A percentile compares a stretch with the other conserved stretches of the same genome.
These are phyloP conservation scores for Cucurbita pepo DNA, from an alignment of 306 rosid genomes.

Conservation along the genomic window DNA sequence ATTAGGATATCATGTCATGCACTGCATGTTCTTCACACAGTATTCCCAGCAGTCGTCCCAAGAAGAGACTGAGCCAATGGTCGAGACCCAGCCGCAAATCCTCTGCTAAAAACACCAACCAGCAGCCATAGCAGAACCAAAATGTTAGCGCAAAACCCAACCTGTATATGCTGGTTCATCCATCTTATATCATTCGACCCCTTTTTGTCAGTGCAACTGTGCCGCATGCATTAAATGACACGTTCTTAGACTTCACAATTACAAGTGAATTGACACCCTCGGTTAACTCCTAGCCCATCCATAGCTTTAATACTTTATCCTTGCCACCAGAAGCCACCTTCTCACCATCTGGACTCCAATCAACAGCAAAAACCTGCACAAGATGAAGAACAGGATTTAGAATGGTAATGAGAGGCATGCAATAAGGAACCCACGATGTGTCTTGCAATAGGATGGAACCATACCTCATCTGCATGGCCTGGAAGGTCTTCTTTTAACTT, in stretches of 20 bases:
- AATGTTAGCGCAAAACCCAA: neutral
- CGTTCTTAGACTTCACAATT: neutral
- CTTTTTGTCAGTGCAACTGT: neutral
- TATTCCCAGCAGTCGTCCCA: neutral
- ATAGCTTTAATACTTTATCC: slow-evolving; percentile 81
- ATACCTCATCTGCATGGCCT: slow-evolving; percentile 91
- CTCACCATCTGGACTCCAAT: slow-evolving; percentile 98
- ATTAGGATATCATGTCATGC: neutral
- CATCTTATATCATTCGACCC: neutral
- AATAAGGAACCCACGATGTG: neutral
- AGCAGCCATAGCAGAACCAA: neutral
- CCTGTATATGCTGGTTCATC: neutral
- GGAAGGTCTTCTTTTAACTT: slow-evolving; percentile 93
- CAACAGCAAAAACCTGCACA: slow-evolving; percentile 72
- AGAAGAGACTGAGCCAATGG: neutral
- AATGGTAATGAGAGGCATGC: neutral
- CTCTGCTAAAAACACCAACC: neutral
- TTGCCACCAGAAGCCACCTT: slow-evolving; percentile 97
- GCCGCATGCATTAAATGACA: neutral
- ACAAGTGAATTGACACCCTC: neutral
- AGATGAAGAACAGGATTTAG: slow-evolving; percentile 3
- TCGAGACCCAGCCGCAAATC: neutral
- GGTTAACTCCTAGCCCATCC: slow-evolving; percentile 55
- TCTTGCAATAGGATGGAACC: neutral
- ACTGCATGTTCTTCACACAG: neutral